A percentile compares a stretch with the other conserved stretches of the same genome.
Evolutionary conservation across 768 basidiomycete species (phyloP).

Genomic region (Leccinellum albellum): DNA sequence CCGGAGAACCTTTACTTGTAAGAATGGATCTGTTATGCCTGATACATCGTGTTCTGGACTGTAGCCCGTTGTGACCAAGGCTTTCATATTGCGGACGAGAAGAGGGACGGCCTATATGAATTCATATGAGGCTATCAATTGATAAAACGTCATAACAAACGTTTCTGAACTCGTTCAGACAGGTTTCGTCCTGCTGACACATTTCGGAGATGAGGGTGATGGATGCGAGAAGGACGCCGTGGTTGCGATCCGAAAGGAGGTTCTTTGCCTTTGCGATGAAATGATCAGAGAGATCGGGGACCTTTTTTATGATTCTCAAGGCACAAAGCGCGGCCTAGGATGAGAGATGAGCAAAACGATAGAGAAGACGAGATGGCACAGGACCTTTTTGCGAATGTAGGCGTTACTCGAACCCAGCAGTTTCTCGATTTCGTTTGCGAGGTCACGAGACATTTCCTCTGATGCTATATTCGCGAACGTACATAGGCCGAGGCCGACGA

Average conservation of each 20-base stretch:
- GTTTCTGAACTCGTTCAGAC: conserved; percentile 84
- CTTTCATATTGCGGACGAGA: conserved; percentile 92
- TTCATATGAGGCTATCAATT: conserved; percentile 6
- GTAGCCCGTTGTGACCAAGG: conserved; percentile 92
- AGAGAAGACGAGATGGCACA: neutral
- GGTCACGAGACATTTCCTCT: conserved; percentile 98
- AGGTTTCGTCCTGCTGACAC: conserved; percentile 72
- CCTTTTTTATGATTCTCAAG: conserved; percentile 89
- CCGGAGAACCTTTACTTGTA: conserved; percentile 90
- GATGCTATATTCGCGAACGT: conserved; percentile 99
- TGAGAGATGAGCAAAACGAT: neutral
- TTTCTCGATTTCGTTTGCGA: conserved; percentile 97
- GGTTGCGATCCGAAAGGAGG: conserved; percentile 92
- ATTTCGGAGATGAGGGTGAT: conserved; percentile 95
- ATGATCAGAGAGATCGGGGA: conserved; percentile 93
- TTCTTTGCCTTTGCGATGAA: conserved; percentile 85
- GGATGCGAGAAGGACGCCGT: conserved; percentile 91
- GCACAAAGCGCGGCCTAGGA: conserved; percentile 90
- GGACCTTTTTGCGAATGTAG: conserved; percentile 97
- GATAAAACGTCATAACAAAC: conserved; percentile 42
- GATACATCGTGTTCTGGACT: conserved; percentile 98
- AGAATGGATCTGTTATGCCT: conserved; percentile 96
- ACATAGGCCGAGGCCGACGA: conserved; percentile 93
- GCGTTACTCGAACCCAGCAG: conserved; percentile 95
- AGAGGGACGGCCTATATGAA: conserved; percentile 75